Base-by-base conservation (phyloP, 768 basidiomycete genomes). In the Leccinum imitatum region DNA sequence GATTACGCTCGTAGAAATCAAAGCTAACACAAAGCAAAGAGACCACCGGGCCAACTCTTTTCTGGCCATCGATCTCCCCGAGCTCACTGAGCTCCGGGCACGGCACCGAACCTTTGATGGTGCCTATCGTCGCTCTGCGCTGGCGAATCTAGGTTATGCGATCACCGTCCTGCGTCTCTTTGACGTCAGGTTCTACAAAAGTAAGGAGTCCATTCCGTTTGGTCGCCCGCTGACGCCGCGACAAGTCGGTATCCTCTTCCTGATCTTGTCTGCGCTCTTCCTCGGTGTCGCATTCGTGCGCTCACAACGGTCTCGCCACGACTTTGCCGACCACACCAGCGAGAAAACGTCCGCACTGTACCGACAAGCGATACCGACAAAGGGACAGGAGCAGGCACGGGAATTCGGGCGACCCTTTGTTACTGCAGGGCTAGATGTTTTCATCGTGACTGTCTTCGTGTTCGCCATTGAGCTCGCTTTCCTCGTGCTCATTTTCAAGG, bases 41-140 rank as follows among this genome's bases (percentile, higher is more conserved):
- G 80, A 81, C 0, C 82, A 82, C 57, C 75, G 79, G 33, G 73
- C 77, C 13, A 59, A 79, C 51, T 87, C 85, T 1, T 87, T 85
- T 63, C 66, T 77, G 8, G 75, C 85, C 1, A 65, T 76, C 17
- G 86, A 87, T 63, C 60, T 85, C 33, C 79, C 77, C 54, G 85
- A 87, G 68, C 81, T 87, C 55, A 84, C 84, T 23, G 91, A 94
- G 69, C 73, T 94, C 17, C 82, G 92, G 14, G 92, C 92, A 1
- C 80, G 91, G 30, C 86, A 90, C 64, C 80, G 92, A 46, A 94
- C 92, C 0, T 93, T 92, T 68, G 83, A 93, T 55, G 91, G 90
- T 15, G 90, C 91, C 14, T 93, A 93, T 73, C 81, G 80, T 41
- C 84, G 91, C 27, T 89, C 86, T 0, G 91, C 91, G 0, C 77